Base-by-base conservation (phyloP, 108 stramenopile genomes). In the Chaetoceros muelleri region DNA sequence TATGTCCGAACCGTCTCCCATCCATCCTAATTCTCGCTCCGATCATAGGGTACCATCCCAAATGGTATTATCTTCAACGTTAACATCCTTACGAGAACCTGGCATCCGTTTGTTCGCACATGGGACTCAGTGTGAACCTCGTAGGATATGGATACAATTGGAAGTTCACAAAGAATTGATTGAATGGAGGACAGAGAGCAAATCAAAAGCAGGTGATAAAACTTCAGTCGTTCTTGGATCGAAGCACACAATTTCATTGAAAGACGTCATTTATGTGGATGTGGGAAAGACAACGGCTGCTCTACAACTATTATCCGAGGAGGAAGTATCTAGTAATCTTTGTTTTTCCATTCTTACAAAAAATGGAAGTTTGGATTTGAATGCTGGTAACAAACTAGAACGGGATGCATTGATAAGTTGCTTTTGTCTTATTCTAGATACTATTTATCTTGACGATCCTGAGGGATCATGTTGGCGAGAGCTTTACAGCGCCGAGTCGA, bases 211-310 rank as follows among this genome's bases (percentile, higher is more conserved):
- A 46, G 67, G 67, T 2, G 51, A 69, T 27, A 67, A 58, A 2
- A 63, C 53, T 22, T 61, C 70, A n/a, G 69, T 75, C 22, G 45
- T 76, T 55, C 70, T 81, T 73, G 80, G 80, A 44, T 62, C 72
- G 26, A 13, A 72, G 16, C 80, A 81, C 46, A 52, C 44, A 18
- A 77, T 81, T 47, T 44, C 73, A 16, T 50, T 81, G 49, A 50
- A 52, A 0, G 64, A 77, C 55, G 56, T 81, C 3, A 29, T 81
- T 27, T 81, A 81, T 55, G 64, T 81, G 48, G 80, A 81, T 45
- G 76, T 81, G 0, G 80, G 80, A 8, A 81, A 81, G 53, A 67
- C 71, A 47, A 81, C 80, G 8, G 57, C 70, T 24, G 80, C 80
- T 16, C 49, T 81, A 21, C 51, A 57, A 45, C 44, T 48, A 45